Base-by-base conservation (phyloP, 768 basidiomycete species). In the Tephrocybe sp. region DNA sequence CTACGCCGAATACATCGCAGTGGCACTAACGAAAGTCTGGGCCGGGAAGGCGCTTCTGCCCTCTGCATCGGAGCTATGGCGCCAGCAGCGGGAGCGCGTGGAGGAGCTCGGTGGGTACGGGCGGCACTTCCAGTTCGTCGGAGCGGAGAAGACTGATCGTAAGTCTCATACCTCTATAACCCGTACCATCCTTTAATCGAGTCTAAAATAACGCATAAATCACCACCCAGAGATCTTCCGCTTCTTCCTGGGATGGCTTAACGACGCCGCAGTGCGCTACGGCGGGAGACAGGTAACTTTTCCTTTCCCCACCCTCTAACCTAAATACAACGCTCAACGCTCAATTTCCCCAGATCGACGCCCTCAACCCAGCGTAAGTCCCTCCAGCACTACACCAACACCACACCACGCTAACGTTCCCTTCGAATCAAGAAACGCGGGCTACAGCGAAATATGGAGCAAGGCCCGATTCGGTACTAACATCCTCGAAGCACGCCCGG, bases 21-120 rank as follows among this genome's bases (percentile, higher is more conserved):
- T 71, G 1, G 68, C 70, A 3, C 52, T 69, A 15, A 68, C 70
- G 4, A 70, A 69, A 55, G 64, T 73, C 2, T 73, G 71, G 72
- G 44, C 60, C 2, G 60, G 64, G 5, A 63, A 63, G 37, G 72
- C 73, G 0, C 56, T 68, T 22, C 62, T 75, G 34, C 70, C 70
- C 0, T 51, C 57, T 12, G 61, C 60, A n/a, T 34, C 54, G 15
- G 58, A 62, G 39, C 53, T 70, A 27, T 72, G 73, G 73, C 51
- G 52, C 15, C 49, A 51, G 35, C 68, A 72, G 42, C 52, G 66
- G n/a, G 35, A 63, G 30, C 51, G 62, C 7, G 64, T 73, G 4
- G 47, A 54, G 15, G 64, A 66, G 6, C 60, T 61, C 1, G 65
- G 63, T 11, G 70, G 71, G 9, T 72, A 69, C 49, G 70, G 69